Evolutionary conservation across 1,284 basidiomycete species (phyloP), one percentile per base, ranked within the genome.

Genomic region (Irpex sp.): DNA sequence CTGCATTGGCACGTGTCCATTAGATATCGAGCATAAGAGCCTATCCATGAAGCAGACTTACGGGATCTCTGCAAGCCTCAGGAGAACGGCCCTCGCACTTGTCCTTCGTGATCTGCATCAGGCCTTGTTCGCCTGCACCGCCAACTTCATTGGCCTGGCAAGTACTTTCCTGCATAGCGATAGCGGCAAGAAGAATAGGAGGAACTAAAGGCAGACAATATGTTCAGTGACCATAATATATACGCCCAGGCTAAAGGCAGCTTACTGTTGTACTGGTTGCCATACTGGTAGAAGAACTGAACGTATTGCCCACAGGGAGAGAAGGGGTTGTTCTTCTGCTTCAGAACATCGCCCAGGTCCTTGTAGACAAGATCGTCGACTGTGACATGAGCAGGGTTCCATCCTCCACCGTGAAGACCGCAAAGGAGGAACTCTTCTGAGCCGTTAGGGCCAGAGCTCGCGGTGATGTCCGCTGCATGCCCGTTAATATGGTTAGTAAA

Each of bases 41-140:
- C 47, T 36, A 63, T 43, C 58, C 26, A 15, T 26, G 8, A 53
- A 54, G 19, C 17, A 6, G 50, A 79, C 83, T 68, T 68, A 89
- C 88, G 61, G 82, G 79, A 63, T 92, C 85, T 68, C 77, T 75
- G 79, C 90, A 93, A 73, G 91, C 80, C 5, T 83, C 83, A 11
- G 75, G 76, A 2, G 88, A 86, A 0, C 87, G 87, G 61, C 78
- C 83, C 54, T 73, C 81, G 70, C 93, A 96, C 76, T 95, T 95
- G 68, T 92, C 90, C 55, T 77, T 72, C 13, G 89, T 90, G 68
- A 95, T 81, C 76, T 96, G 93, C 93, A 95, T 95, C 61, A 90
- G 74, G 31, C 93, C 94, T 68, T 90, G 86, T 72, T 95, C 94
- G 60, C 92, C 92, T 8, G 80, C 90, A 26, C 88, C 90, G 62